Base-by-base conservation (phyloP, 2,329 filamentous ascomycete species). In the Samsoniella hepiali region DNA sequence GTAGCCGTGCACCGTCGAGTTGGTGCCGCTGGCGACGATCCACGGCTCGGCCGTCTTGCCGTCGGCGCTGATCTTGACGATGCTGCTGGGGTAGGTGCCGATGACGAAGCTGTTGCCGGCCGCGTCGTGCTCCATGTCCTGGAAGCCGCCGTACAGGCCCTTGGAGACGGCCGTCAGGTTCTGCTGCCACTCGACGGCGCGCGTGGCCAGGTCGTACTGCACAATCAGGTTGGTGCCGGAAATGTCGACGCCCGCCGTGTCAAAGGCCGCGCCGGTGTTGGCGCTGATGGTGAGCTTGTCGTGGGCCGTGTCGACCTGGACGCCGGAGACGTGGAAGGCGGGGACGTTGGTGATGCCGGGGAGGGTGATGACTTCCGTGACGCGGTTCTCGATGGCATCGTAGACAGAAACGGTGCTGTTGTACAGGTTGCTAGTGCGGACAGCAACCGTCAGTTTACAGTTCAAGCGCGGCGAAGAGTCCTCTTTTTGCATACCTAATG, bases 41-140 rank as follows among this genome's bases (percentile, higher is more conserved):
- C 75, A 78, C 0, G 71, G 66, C 3, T 29, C 57, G 5, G 68
- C 68, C 5, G 65, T 63, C 3, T 66, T 65, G 2, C 75, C 75
- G 57, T 73, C 67, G 34, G 70, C 55, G 32, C 69, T 69, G 10
- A 77, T 70, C 13, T 72, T 71, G 53, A 77, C 65, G 17, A 79
- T 70, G 7, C 73, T 74, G 27, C 74, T 73, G 0, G 76, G 75
- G 9, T 68, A 78, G 0, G 74, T 77, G 47, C 77, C 76, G 0
- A 78, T 67, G 7, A 75, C 73, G 57, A 74, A 79, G 0, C 73
- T 71, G 68, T 76, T 75, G 9, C 76, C 75, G 2, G 65, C 65
- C 1, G 58, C 47, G 55, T 78, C 76, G 58, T 74, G 72, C 44
- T 74, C 76, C 3, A 77, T 69, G 58, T 79, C 77, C 63, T 79